A percentile compares a stretch with the other conserved stretches of the same genome.
Conservation (phyloP, 1,284 basidiomycete species). For the Naganishia sp. region DNA sequence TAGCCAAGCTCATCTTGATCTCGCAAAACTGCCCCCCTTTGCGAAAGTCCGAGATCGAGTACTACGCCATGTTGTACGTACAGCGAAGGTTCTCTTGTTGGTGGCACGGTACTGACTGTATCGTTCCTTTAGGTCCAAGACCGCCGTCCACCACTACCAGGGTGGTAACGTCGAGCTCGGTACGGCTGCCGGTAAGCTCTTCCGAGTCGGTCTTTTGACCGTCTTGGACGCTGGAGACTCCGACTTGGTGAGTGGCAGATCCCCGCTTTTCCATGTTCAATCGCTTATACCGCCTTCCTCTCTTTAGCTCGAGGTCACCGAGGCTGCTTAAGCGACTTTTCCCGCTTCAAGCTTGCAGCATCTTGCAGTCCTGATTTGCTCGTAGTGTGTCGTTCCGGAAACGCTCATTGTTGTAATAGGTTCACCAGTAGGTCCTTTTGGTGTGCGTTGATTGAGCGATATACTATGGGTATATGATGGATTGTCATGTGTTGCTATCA, state of each 20-base stretch:
- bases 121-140: constrained; percentile 66
- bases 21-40: constrained; percentile 99
- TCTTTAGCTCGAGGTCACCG: constrained; percentile 26
- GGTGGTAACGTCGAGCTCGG: constrained; percentile 98
- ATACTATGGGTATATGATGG: too few relatives aligned
- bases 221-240: constrained; percentile 96
- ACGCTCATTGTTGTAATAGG: constrained; percentile 18
- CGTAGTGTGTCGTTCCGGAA: background rate
- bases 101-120: background rate
- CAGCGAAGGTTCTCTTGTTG: background rate
- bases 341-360: background rate
- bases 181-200: constrained; percentile 98
- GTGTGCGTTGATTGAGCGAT: background rate
- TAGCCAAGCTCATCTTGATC: constrained; percentile 98
- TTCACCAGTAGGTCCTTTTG: background rate
- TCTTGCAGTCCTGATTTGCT: background rate
- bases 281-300: background rate
- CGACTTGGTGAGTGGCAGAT: constrained; percentile 66
- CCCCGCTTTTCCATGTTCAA: background rate
- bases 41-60: constrained; percentile 99
- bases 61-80: constrained; percentile 92
- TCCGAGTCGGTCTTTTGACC: constrained; percentile 99
- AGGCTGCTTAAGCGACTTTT: constrained; percentile 24
- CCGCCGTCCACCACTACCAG: constrained; percentile 92
- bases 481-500: too few relatives aligned